These are phyloP conservation scores for Pseudogymnoascus verrucosus DNA, from an alignment of 2,329 filamentous ascomycete genomes.

Conservation along the genomic window DNA sequence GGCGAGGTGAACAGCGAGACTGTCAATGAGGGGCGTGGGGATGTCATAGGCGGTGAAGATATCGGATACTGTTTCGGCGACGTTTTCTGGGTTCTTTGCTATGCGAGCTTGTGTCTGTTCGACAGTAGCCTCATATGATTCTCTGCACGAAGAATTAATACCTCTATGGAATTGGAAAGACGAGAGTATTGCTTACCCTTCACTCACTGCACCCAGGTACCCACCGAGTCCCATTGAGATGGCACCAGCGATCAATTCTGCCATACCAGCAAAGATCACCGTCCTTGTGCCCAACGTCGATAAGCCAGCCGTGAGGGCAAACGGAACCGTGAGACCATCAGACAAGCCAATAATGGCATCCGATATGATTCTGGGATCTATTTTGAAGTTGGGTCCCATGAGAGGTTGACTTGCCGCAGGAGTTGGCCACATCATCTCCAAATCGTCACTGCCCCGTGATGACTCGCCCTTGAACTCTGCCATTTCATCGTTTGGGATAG, in stretches of 20 bases:
- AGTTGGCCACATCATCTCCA: constrained; percentile 5
- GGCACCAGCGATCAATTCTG: constrained; percentile 52
- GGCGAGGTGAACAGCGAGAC: constrained; percentile 29
- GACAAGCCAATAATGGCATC: constrained; percentile 55
- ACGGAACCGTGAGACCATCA: constrained; percentile 56
- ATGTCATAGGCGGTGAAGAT: constrained; percentile 30
- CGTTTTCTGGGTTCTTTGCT: constrained; percentile 19
- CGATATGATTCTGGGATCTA: constrained; percentile 31
- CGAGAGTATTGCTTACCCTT: constrained; percentile 26
- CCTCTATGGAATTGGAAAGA: not conserved
- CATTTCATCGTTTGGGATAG: not conserved
- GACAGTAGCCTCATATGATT: constrained; percentile 25
- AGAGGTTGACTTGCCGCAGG: not conserved
- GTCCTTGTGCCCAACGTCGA: constrained; percentile 40
- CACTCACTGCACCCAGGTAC: constrained; percentile 46
- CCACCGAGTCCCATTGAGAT: constrained; percentile 57
- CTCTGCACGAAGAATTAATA: constrained; percentile 16
- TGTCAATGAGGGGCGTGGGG: constrained; percentile 22
- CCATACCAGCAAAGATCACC: constrained; percentile 50
- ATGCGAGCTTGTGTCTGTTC: constrained; percentile 23
- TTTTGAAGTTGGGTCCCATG: constrained; percentile 10
- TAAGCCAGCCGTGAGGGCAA: constrained; percentile 53
- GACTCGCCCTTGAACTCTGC: not conserved
- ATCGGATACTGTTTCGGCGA: constrained; percentile 25
- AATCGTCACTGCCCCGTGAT: not conserved